Base-by-base conservation (phyloP, 371 early-diverging fungal species). In the Apophysomyces sp. region DNA sequence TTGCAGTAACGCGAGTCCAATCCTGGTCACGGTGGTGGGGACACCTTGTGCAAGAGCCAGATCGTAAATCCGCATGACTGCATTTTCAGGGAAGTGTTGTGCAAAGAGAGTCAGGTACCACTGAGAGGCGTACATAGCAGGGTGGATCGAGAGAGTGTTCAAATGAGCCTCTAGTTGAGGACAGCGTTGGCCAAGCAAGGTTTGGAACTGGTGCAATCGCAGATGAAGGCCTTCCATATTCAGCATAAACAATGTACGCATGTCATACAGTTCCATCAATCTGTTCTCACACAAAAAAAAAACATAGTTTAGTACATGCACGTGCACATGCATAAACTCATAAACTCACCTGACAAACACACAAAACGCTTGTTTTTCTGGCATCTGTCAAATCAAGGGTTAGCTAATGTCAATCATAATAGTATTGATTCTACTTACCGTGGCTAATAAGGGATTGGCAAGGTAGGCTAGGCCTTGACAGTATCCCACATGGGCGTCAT, bases 71-170 rank as follows among this genome's bases (percentile, higher is more conserved):
- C 97, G 89, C 66, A 92, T 77, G 5, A 92, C 92, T 52, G 92
- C 71, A 4, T 83, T 77, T 18, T 92, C 77, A 8, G 94, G 95
- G 66, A 93, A 91, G 1, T 90, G 85, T 71, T 92, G 92, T 1
- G 95, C 89, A 72, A 97, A 97, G 40, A 96, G 66, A 0, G 98
- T 94, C 79, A 95, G 80, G 79, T 94, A 95, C 97, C 97, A 94
- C 63, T 89, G 89, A 11, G 90, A 81, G 6, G 90, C 95, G 62
- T 93, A 98, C 92, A 95, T 92, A 54, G 89, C 88, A 0, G 92
- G 80, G 54, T 83, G 78, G 26, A 98, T 84, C 55, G 86, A 87
- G 64, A 94, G 86, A 57, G 73, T 62, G 9, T 77, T 72, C 24
- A 97, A 78, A 65, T 96, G 96, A 15, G 76, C 73, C 56, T 81